Evolutionary conservation across 768 basidiomycete species (phyloP).

Genomic region (Tylopilus subfusipes): DNA sequence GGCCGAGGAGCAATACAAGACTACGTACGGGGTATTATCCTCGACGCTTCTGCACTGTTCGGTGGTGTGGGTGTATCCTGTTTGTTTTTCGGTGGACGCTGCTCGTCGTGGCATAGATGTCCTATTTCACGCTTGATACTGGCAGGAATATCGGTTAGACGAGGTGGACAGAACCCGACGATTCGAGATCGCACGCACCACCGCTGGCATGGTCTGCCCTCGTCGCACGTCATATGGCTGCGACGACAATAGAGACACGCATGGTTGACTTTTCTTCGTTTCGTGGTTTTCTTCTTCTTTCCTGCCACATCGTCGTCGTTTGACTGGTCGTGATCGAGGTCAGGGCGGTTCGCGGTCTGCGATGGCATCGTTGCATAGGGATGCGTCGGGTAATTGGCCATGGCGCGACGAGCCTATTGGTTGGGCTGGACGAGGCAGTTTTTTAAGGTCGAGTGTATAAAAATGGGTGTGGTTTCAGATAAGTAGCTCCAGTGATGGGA

Average conservation of each 20-base stretch:
- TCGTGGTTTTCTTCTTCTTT: conserved; percentile 46
- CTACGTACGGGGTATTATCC: conserved; percentile 28
- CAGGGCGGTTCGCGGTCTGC: conserved; percentile 9
- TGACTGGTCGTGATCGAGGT: conserved; percentile 27
- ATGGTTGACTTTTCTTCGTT: conserved; percentile 85
- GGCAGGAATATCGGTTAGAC: conserved; percentile 7
- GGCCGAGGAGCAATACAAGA: neutral
- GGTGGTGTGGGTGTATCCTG: conserved; percentile 31
- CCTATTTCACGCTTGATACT: conserved; percentile 97
- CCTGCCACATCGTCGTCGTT: conserved; percentile 32
- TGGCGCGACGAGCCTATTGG: conserved; percentile 9
- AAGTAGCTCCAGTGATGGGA: conserved; percentile 17
- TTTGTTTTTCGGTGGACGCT: conserved; percentile 50
- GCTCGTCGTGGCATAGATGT: conserved; percentile 90
- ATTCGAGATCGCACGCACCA: conserved; percentile 59
- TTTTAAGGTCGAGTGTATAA: conserved; percentile 20
- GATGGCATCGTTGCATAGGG: conserved; percentile 24
- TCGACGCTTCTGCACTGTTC: conserved; percentile 31
- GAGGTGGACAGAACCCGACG: neutral
- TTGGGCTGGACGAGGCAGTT: conserved; percentile 6
- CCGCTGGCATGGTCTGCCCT: conserved; percentile 85
- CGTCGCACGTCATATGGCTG: conserved; percentile 92
- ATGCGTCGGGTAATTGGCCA: conserved; percentile 30
- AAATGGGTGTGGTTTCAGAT: conserved; percentile 26
- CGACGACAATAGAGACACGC: conserved; percentile 91